These are phyloP conservation scores for Eucalyptus cloeziana DNA, from an alignment of 345 rosid species.

Conservation along the genomic window DNA sequence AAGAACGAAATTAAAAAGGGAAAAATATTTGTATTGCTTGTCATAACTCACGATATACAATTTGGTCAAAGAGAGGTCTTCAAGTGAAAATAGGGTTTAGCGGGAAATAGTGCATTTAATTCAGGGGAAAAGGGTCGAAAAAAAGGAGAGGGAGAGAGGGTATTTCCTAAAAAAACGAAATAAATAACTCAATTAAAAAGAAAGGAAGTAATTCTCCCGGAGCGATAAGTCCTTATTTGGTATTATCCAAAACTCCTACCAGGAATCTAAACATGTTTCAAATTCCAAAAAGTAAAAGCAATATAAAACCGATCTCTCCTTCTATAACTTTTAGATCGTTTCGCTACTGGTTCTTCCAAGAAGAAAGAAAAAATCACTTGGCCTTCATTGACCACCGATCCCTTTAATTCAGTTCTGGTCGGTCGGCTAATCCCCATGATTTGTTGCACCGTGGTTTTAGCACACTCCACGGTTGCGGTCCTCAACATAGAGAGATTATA, in stretches of 20 bases:
- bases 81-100: neutral
- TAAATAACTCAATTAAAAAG: neutral
- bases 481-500: neutral
- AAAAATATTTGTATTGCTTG: neutral
- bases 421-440: neutral
- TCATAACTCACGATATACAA: neutral
- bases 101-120: neutral
- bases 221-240: neutral
- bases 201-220: neutral
- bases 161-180: neutral
- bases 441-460: neutral
- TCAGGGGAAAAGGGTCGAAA: neutral
- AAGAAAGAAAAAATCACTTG: too few species aligned
- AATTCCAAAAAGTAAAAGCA: neutral
- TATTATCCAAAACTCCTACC: neutral
- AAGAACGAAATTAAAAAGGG: too few species aligned
- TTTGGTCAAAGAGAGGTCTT: neutral
- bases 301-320: neutral
- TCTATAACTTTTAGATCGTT: neutral
- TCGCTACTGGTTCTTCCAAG: too few species aligned
- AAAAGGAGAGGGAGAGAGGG: neutral
- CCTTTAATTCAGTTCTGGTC: too few species aligned
- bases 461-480: neutral
- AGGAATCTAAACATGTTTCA: neutral
- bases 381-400: neutral